Percentiles rank a stretch among this genome's conserved stretches.
Conservation (phyloP, 2,329 filamentous ascomycete species). For the Botrytis porri region DNA sequence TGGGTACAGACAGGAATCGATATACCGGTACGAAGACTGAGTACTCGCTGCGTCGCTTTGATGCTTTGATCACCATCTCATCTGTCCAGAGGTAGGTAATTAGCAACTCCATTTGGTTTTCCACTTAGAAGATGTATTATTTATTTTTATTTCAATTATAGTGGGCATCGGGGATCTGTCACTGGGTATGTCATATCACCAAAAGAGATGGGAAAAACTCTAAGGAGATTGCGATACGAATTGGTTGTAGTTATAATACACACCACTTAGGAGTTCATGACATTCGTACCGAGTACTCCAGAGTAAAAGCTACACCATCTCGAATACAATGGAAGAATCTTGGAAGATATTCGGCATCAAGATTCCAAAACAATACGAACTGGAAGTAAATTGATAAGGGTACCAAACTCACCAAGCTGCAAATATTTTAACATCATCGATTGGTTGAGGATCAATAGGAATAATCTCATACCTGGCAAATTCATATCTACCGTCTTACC, state of each 20-base stretch:
- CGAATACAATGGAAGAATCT: not conserved
- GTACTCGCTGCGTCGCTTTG: not conserved
- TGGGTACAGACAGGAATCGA: not conserved
- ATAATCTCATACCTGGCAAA: not conserved
- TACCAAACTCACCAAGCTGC: not conserved
- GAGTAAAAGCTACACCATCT: not conserved
- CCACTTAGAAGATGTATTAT: not conserved
- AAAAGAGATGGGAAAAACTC: not conserved
- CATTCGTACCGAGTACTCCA: not conserved
- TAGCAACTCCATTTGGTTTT: not conserved
- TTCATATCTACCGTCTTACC: not conserved
- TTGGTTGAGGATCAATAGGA: not conserved
- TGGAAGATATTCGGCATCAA: constrained; percentile 1
- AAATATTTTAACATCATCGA: not conserved
- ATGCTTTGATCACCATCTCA: constrained; percentile 1
- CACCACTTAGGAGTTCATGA: not conserved
- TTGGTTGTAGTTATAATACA: not conserved
- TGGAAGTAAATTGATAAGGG: not conserved
- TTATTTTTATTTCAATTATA: not conserved
- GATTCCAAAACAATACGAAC: not conserved
- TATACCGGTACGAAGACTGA: not conserved
- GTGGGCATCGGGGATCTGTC: not conserved
- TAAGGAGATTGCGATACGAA: constrained; percentile 12
- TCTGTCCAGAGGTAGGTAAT: not conserved
- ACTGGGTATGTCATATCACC: not conserved